Conservation (phyloP, 1,284 basidiomycete species). For the Tilletiaria anomala region DNA sequence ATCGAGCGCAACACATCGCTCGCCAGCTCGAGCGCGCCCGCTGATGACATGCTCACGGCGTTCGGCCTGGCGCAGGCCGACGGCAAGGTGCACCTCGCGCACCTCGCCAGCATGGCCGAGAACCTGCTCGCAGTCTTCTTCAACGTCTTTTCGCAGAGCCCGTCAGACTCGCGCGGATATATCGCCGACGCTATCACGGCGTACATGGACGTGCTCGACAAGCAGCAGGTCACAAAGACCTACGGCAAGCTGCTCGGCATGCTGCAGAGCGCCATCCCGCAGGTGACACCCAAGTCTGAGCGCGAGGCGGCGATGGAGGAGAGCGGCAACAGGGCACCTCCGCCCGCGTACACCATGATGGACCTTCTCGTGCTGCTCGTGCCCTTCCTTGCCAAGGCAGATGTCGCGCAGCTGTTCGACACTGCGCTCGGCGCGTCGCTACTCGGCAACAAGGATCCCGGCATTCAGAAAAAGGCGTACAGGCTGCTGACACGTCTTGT, state of each 20-base stretch:
- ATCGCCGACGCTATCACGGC: constrained; percentile 75
- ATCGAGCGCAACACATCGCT: constrained; percentile 58
- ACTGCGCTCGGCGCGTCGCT: constrained; percentile 41
- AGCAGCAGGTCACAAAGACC: constrained; percentile 54
- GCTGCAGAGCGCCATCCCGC: constrained; percentile 58
- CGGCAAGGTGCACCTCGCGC: constrained; percentile 56
- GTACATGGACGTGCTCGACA: constrained; percentile 67
- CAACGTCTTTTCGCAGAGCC: constrained; percentile 83
- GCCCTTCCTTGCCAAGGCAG: constrained; percentile 43
- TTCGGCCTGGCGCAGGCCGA: constrained; percentile 49
- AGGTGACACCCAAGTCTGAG: no score
- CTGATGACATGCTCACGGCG: constrained; percentile 44
- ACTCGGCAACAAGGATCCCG: constrained; percentile 53
- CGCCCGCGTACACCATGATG: constrained; percentile 61
- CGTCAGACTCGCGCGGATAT: constrained; percentile 59
- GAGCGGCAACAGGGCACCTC: no score
- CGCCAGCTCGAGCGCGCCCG: constrained; percentile 42
- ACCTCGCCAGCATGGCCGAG: constrained; percentile 64
- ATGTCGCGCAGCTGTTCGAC: constrained; percentile 44
- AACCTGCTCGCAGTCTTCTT: constrained; percentile 90
- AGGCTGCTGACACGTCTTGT: constrained; percentile 58
- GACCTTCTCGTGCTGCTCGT: constrained; percentile 78
- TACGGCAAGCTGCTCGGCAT: constrained; percentile 65
- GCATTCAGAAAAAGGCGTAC: constrained; percentile 90
- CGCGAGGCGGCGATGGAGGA: no score